Evolutionary conservation across 768 basidiomycete genomes (phyloP).

Genomic region (Amanita rubescens): DNA sequence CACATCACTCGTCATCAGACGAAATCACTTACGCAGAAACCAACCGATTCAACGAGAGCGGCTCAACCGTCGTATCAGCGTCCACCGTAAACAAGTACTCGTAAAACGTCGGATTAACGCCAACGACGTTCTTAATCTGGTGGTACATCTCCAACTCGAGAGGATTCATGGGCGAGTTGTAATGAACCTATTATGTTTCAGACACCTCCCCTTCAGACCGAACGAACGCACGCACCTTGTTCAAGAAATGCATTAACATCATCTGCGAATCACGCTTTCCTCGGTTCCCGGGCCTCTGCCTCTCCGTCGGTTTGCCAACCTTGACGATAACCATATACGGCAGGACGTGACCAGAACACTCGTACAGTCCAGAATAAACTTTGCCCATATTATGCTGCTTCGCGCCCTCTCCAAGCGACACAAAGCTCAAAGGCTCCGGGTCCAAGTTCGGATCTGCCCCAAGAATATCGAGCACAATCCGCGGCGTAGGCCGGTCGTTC

Average conservation of each 20-base stretch:
- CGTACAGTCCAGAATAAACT: conserved; percentile 93
- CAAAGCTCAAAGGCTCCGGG: conserved; percentile 91
- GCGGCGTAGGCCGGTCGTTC: neutral
- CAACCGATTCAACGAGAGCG: conserved; percentile 80
- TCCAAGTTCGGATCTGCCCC: conserved; percentile 55
- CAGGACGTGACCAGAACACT: conserved; percentile 90
- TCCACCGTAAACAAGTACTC: conserved; percentile 93
- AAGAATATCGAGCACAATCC: neutral
- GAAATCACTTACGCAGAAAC: conserved; percentile 75
- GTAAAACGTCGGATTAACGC: conserved; percentile 97
- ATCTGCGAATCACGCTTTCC: conserved; percentile 99
- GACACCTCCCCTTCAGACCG: too few species aligned
- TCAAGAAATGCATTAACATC: conserved; percentile 94
- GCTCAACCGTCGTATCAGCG: conserved; percentile 91
- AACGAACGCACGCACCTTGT: conserved; percentile 82
- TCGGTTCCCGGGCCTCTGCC: conserved; percentile 89
- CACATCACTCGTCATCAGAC: conserved; percentile 1
- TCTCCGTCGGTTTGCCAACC: conserved; percentile 91
- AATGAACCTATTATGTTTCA: conserved; percentile 96
- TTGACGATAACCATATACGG: conserved; percentile 92
- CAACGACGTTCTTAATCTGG: conserved; percentile 99
- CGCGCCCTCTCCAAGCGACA: conserved; percentile 88
- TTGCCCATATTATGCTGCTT: conserved; percentile 99
- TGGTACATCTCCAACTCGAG: conserved; percentile 98
- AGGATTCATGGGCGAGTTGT: conserved; percentile 93